Evolutionary conservation across 2,329 filamentous ascomycete species (phyloP).

Genomic region (Trichophaea hybrida): DNA sequence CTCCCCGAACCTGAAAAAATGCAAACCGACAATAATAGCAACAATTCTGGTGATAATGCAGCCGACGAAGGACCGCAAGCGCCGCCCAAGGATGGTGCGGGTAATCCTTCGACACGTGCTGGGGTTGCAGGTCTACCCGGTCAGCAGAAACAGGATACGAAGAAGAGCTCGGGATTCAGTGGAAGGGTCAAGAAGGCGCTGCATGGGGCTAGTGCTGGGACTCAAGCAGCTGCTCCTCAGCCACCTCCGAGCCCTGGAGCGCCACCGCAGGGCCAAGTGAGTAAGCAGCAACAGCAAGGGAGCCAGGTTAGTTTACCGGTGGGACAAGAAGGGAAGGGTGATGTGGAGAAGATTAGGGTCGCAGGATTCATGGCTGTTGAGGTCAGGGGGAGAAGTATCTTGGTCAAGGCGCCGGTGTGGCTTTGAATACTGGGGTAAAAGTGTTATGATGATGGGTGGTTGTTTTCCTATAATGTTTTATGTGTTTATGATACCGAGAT

Average conservation of each 20-base stretch:
- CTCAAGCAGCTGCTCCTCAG: conserved; percentile 1
- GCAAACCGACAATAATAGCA: conserved; percentile 26
- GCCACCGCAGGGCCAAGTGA: conserved; percentile 26
- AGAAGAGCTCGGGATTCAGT: conserved; percentile 4
- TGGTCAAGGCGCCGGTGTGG: conserved; percentile 65
- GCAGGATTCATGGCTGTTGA: conserved; percentile 62
- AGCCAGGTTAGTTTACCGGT: conserved; percentile 19
- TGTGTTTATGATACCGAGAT: background rate
- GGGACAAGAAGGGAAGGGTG: conserved; percentile 19
- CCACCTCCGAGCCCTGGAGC: conserved; percentile 4
- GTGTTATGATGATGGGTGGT: background rate
- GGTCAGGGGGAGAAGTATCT: conserved; percentile 58
- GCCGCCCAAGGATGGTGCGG: background rate
- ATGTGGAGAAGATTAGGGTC: conserved; percentile 48
- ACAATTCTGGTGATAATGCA: conserved; percentile 32
- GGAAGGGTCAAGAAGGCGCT: conserved; percentile 17
- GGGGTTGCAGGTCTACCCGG: conserved; percentile 16
- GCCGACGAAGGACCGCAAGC: conserved; percentile 20
- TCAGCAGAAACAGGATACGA: conserved; percentile 7
- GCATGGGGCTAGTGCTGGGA: conserved; percentile 6
- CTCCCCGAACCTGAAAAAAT: conserved; percentile 23
- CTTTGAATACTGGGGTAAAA: conserved; percentile 1
- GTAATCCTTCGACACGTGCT: conserved; percentile 8
- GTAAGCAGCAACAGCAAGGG: conserved; percentile 26
- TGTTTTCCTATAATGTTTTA: background rate